phyloP scores from a whole-genome alignment of 1,284 basidiomycete genomes.

The Neonothopanus nambi region DNA sequence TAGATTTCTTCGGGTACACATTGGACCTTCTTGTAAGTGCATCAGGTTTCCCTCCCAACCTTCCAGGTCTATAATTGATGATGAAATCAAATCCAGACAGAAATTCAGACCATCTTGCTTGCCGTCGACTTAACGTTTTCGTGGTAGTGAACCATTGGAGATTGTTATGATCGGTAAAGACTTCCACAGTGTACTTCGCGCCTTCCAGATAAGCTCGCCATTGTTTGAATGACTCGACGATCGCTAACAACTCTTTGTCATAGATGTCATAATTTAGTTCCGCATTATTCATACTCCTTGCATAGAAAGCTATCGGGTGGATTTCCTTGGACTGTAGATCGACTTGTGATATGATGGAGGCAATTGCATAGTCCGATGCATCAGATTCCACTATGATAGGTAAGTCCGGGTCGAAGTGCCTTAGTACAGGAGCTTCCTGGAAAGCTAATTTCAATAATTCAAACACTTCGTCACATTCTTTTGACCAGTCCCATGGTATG shows the following conservation, averaged over 20 bases:
- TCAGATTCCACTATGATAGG: constrained; percentile 33
- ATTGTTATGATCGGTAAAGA: no score
- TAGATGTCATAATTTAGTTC: no score
- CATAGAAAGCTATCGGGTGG: constrained; percentile 35
- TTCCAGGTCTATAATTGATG: constrained; percentile 4
- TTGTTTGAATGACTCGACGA: no score
- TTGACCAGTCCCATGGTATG: constrained; percentile 30
- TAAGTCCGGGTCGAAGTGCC: constrained; percentile 25
- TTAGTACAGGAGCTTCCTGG: constrained; percentile 13
- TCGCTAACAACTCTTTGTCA: no score
- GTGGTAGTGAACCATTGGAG: no score
- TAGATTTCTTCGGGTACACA: background rate
- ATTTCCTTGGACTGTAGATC: constrained; percentile 20
- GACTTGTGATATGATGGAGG: constrained; percentile 13
- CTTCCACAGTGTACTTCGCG: no score
- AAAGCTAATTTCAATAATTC: constrained; percentile 15
- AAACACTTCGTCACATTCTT: constrained; percentile 9
- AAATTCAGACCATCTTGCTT: no score
- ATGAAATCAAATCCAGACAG: constrained; percentile 4
- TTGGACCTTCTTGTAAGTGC: constrained; percentile 1
- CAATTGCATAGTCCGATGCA: constrained; percentile 20
- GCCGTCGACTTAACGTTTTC: no score
- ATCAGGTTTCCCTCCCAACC: constrained; percentile 7
- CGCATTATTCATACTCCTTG: no score
- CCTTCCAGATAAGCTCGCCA: no score